phyloP scores from a whole-genome alignment of 768 basidiomycete genomes.

The Plicaturopsis crispa region DNA sequence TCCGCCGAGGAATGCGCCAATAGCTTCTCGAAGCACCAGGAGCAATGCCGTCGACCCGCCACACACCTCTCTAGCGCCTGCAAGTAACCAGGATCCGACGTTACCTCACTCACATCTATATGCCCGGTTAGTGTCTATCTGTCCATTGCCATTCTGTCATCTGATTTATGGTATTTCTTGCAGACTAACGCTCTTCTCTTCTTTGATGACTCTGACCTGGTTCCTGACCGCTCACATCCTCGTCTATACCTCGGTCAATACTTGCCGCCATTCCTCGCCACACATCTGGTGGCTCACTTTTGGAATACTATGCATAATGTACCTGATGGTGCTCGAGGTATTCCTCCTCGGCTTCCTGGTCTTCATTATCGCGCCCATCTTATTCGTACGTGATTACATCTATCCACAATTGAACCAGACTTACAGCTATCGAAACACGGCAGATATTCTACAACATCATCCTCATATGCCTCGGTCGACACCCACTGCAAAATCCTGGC shows the following conservation, averaged over 20 bases:
- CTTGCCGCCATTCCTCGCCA: constrained; percentile 67
- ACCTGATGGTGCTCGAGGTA: constrained; percentile 66
- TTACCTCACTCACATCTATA: constrained; percentile 19
- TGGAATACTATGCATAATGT: constrained; percentile 72
- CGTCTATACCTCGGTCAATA: constrained; percentile 66
- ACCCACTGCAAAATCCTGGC: constrained; percentile 67
- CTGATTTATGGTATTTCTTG: constrained; percentile 5
- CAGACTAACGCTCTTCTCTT: constrained; percentile 58
- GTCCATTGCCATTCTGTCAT: constrained; percentile 9
- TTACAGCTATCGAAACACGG: background rate
- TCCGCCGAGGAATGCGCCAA: too few relatives aligned
- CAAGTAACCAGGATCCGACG: too few relatives aligned
- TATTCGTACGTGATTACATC: constrained; percentile 52
- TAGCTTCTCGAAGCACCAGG: too few relatives aligned
- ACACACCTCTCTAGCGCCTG: too few relatives aligned
- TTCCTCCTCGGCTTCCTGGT: constrained; percentile 68
- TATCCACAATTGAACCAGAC: background rate
- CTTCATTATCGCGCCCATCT: constrained; percentile 70
- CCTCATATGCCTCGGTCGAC: constrained; percentile 71
- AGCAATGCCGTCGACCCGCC: too few relatives aligned
- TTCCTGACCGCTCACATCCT: constrained; percentile 77
- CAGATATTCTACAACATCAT: constrained; percentile 75
- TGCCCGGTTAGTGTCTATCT: constrained; percentile 15
- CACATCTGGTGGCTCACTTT: constrained; percentile 87
- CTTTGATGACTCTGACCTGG: constrained; percentile 72